Evolutionary conservation across 192 early-diverging fungal species (phyloP).

Genomic region (Obelidium mucronatum): DNA sequence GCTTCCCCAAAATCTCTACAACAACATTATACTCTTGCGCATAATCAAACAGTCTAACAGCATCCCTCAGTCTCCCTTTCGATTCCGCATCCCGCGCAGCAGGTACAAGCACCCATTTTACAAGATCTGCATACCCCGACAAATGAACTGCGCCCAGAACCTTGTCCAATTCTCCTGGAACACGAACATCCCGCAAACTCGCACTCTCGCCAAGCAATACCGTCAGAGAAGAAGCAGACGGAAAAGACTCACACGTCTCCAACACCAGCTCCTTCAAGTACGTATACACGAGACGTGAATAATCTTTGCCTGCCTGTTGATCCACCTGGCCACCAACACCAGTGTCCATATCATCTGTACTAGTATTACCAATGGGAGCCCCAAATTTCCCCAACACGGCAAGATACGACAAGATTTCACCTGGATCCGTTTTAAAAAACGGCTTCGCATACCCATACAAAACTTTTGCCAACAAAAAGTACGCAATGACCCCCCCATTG

Average conservation of each 20-base stretch:
- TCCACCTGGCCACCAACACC: not conserved
- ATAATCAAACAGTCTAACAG: constrained; percentile 79
- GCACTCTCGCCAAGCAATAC: constrained; percentile 27
- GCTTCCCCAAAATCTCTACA: constrained; percentile 70
- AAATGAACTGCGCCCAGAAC: constrained; percentile 71
- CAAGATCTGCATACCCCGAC: constrained; percentile 62
- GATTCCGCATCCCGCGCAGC: constrained; percentile 76
- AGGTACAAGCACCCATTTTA: constrained; percentile 67
- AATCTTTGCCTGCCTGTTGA: constrained; percentile 42
- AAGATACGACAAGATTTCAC: constrained; percentile 69
- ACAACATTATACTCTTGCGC: constrained; percentile 79
- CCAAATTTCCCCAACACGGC: constrained; percentile 66
- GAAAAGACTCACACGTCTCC: constrained; percentile 63
- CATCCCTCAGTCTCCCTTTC: constrained; percentile 74
- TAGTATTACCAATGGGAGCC: constrained; percentile 5
- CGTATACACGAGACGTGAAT: constrained; percentile 57
- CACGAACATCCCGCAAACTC: constrained; percentile 33
- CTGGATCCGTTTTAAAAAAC: constrained; percentile 53
- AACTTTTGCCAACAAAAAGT: constrained; percentile 63
- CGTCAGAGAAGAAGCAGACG: not conserved
- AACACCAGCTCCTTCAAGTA: constrained; percentile 70
- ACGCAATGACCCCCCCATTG: constrained; percentile 25
- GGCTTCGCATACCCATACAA: constrained; percentile 52
- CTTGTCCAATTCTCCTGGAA: constrained; percentile 66
- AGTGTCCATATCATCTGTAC: not conserved